A percentile compares a stretch with the other conserved stretches of the same genome.
phyloP scores from a whole-genome alignment of 2,329 filamentous ascomycete species.

The Pseudogymnoascus sp. region DNA sequence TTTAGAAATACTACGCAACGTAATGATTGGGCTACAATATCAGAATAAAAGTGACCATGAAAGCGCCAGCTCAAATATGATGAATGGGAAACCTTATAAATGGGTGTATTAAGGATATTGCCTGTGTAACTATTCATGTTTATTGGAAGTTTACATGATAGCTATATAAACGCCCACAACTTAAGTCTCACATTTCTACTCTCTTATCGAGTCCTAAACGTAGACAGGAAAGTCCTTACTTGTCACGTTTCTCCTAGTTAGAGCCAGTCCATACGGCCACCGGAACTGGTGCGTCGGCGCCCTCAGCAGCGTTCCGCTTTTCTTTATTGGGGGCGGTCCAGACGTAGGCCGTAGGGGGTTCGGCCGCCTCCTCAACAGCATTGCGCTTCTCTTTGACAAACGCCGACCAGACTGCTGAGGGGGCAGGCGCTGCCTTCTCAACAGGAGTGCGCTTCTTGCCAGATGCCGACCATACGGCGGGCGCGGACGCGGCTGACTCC shows the following conservation, averaged over 20 bases:
- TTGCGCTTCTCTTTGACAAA: background rate
- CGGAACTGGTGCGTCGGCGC: background rate
- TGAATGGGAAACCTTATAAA: background rate
- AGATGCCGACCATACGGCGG: background rate
- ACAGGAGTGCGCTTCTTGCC: background rate
- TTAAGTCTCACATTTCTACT: background rate
- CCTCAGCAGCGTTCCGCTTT: background rate
- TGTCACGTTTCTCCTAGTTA: background rate
- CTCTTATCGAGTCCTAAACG: background rate
- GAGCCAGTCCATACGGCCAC: too few species aligned
- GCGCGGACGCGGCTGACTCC: background rate
- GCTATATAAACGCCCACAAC: background rate
- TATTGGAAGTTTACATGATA: background rate
- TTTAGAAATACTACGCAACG: too few species aligned
- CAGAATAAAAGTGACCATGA: background rate
- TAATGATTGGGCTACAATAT: background rate
- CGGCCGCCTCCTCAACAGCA: background rate
- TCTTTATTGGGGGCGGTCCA: background rate
- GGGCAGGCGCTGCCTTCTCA: background rate
- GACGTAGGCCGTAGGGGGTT: background rate
- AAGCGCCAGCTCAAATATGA: background rate
- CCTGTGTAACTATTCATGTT: background rate
- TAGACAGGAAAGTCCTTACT: background rate
- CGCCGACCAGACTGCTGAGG: background rate
- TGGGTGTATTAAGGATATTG: background rate